These are phyloP conservation scores for Phytophthora chlamydospora DNA, from an alignment of 352 stramenopile species.

Conservation along the genomic window DNA sequence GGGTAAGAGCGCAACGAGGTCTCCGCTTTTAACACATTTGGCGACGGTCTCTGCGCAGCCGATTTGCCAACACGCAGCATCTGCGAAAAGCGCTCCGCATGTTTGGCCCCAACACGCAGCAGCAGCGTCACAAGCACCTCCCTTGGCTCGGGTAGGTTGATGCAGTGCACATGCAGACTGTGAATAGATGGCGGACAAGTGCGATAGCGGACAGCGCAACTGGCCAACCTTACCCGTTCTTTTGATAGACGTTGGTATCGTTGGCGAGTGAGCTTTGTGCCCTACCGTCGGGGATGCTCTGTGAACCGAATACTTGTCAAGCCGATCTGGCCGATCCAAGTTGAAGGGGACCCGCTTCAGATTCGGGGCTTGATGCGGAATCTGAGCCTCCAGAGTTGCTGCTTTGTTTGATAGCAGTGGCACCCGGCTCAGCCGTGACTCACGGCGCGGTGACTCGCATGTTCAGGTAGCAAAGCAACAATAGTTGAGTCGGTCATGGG, in stretches of 20 bases:
- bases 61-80: conserved; percentile 28
- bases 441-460: background rate
- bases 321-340: background rate
- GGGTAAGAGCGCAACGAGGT: background rate
- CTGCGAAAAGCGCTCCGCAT: conserved; percentile 23
- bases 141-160: no score
- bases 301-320: background rate
- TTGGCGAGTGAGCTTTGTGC: conserved; percentile 1
- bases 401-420: background rate
- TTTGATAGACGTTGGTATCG: background rate
- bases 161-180: no score
- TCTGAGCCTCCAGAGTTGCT: background rate
- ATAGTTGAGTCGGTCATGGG: no score
- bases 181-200: no score
- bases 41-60: conserved; percentile 18
- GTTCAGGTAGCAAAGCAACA: no score
- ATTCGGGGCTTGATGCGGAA: background rate
- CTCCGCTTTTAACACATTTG: conserved; percentile 24
- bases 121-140: background rate
- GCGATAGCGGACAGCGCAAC: no score
- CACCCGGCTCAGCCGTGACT: background rate
- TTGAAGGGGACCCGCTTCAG: conserved; percentile 3
- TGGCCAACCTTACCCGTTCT: no score
- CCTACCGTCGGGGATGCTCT: conserved; percentile 4
- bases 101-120: conserved; percentile 27